Evolutionary conservation across 2,329 filamentous ascomycete species (phyloP).

Genomic region (Myriosclerotinia curreyana): DNA sequence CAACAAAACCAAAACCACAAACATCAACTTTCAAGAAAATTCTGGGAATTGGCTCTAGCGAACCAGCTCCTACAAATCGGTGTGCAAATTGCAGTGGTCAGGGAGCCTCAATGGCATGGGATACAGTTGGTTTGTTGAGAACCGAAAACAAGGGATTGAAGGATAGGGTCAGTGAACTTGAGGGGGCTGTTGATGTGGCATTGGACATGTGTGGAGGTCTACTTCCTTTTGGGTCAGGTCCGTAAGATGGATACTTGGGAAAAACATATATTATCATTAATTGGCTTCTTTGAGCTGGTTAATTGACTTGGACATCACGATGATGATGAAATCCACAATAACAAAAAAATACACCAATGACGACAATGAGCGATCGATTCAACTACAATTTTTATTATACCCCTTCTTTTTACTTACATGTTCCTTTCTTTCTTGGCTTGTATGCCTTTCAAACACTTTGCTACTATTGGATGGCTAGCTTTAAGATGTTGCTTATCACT

Average conservation of each 20-base stretch:
- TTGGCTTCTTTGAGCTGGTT: neutral
- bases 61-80: slow-evolving; percentile 32
- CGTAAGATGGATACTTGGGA: slow-evolving; percentile 3
- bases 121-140: slow-evolving; percentile 59
- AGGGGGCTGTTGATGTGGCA: slow-evolving; percentile 58
- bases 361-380: slow-evolving; percentile 9
- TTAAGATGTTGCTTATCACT: neutral
- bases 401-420: slow-evolving; percentile 13
- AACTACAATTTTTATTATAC: slow-evolving; percentile 13
- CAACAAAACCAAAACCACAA: slow-evolving; percentile 39
- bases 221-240: slow-evolving; percentile 2
- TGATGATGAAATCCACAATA: slow-evolving; percentile 3
- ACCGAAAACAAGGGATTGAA: slow-evolving; percentile 63
- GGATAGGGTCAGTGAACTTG: slow-evolving; percentile 55
- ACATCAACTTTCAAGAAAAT: slow-evolving; percentile 50
- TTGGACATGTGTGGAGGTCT: slow-evolving; percentile 41
- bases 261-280: neutral
- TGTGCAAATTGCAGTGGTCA: slow-evolving; percentile 59
- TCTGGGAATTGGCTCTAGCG: slow-evolving; percentile 37
- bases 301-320: slow-evolving; percentile 1
- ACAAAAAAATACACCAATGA: slow-evolving; percentile 11
- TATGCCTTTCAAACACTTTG: neutral
- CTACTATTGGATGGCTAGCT: slow-evolving; percentile 9
- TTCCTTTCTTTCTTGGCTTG: neutral
- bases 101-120: slow-evolving; percentile 60